Conservation (phyloP, 768 basidiomycete species). For the Boletus rubropictus region DNA sequence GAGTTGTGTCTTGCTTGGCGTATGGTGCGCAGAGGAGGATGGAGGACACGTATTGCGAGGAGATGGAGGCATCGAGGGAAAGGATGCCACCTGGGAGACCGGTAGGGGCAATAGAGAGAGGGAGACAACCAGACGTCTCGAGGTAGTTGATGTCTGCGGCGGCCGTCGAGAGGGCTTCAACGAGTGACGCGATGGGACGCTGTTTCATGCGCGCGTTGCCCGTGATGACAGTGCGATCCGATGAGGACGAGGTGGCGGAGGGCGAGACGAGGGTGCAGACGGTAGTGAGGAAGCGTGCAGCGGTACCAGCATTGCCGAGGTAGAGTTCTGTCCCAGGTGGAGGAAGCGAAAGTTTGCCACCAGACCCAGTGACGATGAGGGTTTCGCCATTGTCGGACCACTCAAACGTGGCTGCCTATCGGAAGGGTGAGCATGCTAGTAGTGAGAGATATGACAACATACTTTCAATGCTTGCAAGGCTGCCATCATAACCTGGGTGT, state of each 20-base stretch:
- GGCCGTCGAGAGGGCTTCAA: slow-evolving; percentile 80
- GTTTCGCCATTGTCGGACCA: slow-evolving; percentile 99
- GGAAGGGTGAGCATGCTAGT: background rate
- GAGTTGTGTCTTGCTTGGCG: slow-evolving; percentile 71
- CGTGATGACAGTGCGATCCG: slow-evolving; percentile 72
- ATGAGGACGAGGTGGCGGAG: slow-evolving; percentile 29
- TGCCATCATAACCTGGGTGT: slow-evolving; percentile 99
- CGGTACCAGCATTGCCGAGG: slow-evolving; percentile 95
- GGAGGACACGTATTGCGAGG: slow-evolving; percentile 97
- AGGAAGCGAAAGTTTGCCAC: slow-evolving; percentile 74
- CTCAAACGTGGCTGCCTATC: slow-evolving; percentile 80
- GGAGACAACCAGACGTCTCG: slow-evolving; percentile 80
- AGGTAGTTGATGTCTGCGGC: slow-evolving; percentile 73
- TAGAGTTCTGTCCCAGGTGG: slow-evolving; percentile 82
- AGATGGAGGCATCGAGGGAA: slow-evolving; percentile 87
- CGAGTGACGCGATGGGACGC: slow-evolving; percentile 92
- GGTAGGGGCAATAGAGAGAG: slow-evolving; percentile 75
- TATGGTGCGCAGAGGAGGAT: slow-evolving; percentile 97
- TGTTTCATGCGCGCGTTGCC: slow-evolving; percentile 99
- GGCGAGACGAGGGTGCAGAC: slow-evolving; percentile 84
- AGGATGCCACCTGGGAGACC: slow-evolving; percentile 81
- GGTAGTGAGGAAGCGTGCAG: slow-evolving; percentile 94
- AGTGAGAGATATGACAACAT: background rate
- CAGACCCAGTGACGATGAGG: slow-evolving; percentile 83
- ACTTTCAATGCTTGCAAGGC: slow-evolving; percentile 87